phyloP scores from a whole-genome alignment of 192 early-diverging fungal genomes.

The Funneliformis mosseae region DNA sequence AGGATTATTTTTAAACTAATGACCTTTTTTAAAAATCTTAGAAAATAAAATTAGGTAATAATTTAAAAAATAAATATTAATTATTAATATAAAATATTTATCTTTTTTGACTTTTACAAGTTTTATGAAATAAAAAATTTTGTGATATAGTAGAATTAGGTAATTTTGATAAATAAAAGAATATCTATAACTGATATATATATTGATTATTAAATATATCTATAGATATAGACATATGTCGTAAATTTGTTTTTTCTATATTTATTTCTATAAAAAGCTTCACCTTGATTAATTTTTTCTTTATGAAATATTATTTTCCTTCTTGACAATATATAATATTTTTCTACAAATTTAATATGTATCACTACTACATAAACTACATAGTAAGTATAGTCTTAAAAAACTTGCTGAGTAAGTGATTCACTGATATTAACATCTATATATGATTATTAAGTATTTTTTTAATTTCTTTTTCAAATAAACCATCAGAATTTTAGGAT shows the following conservation, averaged over 20 bases:
- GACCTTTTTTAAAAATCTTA: not conserved
- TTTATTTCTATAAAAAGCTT: not conserved
- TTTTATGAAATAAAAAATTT: not conserved
- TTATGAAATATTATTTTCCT: too few relatives aligned
- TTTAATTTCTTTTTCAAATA: not conserved
- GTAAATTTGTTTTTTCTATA: not conserved
- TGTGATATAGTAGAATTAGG: not conserved
- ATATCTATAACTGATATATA: not conserved
- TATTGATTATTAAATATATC: not conserved
- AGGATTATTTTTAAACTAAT: not conserved
- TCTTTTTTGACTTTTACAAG: not conserved
- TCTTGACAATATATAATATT: too few relatives aligned
- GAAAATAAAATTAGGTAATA: not conserved
- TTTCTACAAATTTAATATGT: too few relatives aligned
- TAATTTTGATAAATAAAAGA: not conserved
- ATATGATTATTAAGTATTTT: not conserved
- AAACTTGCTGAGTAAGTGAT: too few relatives aligned
- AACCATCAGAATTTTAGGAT: not conserved
- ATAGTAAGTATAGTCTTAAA: too few relatives aligned
- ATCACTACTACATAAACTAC: too few relatives aligned
- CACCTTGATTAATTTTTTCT: conserved; percentile 8
- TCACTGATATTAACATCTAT: not conserved
- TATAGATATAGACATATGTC: not conserved
- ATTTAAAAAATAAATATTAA: not conserved
- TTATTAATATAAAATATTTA: not conserved